Conservation (phyloP, 371 early-diverging fungal species). For the Syncephalastrum sp. region DNA sequence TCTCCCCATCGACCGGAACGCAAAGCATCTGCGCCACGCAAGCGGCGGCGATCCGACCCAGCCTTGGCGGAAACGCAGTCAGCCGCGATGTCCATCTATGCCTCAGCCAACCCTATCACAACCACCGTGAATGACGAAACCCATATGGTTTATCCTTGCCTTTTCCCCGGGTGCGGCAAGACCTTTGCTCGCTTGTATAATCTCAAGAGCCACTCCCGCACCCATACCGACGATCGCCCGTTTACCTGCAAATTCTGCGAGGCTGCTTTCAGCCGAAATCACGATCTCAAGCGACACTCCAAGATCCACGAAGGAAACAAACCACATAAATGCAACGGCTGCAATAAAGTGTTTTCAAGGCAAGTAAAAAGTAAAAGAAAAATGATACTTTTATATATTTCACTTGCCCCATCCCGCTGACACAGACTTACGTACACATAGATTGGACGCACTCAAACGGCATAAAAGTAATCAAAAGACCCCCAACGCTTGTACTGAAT, state of each 20-base stretch:
- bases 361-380: background rate
- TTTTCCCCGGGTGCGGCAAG: conserved; percentile 60
- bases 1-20: conserved; percentile 4
- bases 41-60: conserved; percentile 22
- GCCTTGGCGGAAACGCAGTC: conserved; percentile 30
- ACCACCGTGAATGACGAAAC: conserved; percentile 23
- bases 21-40: conserved; percentile 16
- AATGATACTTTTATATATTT: background rate
- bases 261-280: conserved; percentile 75
- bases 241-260: conserved; percentile 69
- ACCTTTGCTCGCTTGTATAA: conserved; percentile 70
- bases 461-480: conserved; percentile 22
- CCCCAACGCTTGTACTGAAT: too few species aligned
- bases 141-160: conserved; percentile 47
- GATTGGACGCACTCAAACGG: conserved; percentile 30
- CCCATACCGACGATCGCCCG: conserved; percentile 72
- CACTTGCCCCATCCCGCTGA: background rate
- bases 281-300: conserved; percentile 78
- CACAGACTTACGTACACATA: conserved; percentile 2
- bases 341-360: conserved; percentile 66
- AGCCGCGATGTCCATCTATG: conserved; percentile 30
- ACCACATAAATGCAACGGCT: conserved; percentile 73
- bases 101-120: conserved; percentile 29
- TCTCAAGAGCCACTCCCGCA: conserved; percentile 69
- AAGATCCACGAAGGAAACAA: conserved; percentile 77